Conservation (phyloP, 176 grass and related monocot genomes). For the Oryza punctata region DNA sequence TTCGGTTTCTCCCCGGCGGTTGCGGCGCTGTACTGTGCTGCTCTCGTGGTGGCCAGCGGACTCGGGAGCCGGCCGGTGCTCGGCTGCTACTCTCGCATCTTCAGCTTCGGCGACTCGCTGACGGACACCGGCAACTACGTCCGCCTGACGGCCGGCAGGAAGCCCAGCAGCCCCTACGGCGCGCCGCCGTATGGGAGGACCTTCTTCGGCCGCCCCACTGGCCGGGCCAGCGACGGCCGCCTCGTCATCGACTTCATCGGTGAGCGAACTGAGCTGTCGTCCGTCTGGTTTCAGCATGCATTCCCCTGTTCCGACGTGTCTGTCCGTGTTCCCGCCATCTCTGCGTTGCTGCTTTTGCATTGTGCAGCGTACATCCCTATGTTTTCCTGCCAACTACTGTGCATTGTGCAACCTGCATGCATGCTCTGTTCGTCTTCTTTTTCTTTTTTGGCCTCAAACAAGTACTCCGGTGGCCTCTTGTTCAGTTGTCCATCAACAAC, state of each 20-base stretch:
- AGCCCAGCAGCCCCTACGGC: constrained; percentile 32
- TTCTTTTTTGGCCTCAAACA: neutral
- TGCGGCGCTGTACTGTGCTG: neutral
- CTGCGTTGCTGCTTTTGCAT: neutral
- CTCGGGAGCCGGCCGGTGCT: neutral
- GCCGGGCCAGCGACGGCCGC: constrained; percentile 75
- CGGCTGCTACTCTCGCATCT: constrained; percentile 72
- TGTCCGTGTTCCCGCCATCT: neutral
- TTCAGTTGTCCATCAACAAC: neutral
- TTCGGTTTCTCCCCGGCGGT: constrained; percentile 6
- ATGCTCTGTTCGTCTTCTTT: neutral
- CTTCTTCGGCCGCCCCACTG: constrained; percentile 62
- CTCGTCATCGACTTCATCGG: constrained; percentile 90
- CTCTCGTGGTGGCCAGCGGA: constrained; percentile 11
- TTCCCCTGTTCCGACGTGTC: neutral
- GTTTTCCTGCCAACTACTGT: neutral
- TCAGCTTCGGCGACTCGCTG: constrained; percentile 89
- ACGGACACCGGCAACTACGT: constrained; percentile 85
- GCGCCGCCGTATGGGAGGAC: constrained; percentile 68
- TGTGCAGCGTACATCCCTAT: neutral
- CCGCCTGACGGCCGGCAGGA: constrained; percentile 4
- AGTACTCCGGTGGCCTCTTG: neutral
- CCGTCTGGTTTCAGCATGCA: neutral
- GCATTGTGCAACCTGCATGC: neutral
- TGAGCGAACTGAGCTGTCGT: constrained; percentile 29